phyloP scores from a whole-genome alignment of 768 basidiomycete species.

The Termitomyces sp. region DNA sequence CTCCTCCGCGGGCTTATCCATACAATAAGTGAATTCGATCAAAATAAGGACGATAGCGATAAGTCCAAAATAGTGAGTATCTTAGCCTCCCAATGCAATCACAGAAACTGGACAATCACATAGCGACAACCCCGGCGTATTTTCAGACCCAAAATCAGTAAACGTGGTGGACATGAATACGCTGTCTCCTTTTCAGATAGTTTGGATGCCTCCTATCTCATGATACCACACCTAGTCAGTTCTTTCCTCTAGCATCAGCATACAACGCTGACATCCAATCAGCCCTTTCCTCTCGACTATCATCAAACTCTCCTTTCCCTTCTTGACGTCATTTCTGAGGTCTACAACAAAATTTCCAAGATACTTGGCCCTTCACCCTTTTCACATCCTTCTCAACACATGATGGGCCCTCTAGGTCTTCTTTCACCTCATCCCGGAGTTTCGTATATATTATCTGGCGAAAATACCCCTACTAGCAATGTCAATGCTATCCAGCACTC shows the following conservation, averaged over 20 bases:
- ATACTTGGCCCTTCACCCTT: conserved; percentile 81
- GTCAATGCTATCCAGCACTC: conserved; percentile 8
- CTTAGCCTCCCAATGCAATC: conserved; percentile 3
- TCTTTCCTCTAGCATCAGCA: neutral
- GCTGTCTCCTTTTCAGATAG: conserved; percentile 51
- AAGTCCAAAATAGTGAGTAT: conserved; percentile 64
- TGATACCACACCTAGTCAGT: conserved; percentile 68
- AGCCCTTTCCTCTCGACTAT: conserved; percentile 91
- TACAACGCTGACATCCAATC: neutral
- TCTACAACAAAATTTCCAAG: conserved; percentile 82
- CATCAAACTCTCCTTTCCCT: conserved; percentile 84
- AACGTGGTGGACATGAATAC: conserved; percentile 55
- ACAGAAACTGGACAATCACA: neutral
- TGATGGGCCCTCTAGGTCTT: conserved; percentile 73
- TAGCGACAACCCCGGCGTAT: conserved; percentile 41
- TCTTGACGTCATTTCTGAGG: conserved; percentile 83
- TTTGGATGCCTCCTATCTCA: conserved; percentile 61
- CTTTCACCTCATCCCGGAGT: conserved; percentile 79
- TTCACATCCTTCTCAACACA: conserved; percentile 54
- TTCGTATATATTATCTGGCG: conserved; percentile 65
- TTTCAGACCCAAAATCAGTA: conserved; percentile 53
- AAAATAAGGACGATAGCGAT: conserved; percentile 66
- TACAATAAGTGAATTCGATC: conserved; percentile 72
- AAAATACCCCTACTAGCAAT: conserved; percentile 18
- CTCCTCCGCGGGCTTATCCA: conserved; percentile 70